Evolutionary conservation across 1,139 yeast genomes (phyloP), one percentile per base, ranked within the genome.

Genomic region (Lodderomyces beijingensis): DNA sequence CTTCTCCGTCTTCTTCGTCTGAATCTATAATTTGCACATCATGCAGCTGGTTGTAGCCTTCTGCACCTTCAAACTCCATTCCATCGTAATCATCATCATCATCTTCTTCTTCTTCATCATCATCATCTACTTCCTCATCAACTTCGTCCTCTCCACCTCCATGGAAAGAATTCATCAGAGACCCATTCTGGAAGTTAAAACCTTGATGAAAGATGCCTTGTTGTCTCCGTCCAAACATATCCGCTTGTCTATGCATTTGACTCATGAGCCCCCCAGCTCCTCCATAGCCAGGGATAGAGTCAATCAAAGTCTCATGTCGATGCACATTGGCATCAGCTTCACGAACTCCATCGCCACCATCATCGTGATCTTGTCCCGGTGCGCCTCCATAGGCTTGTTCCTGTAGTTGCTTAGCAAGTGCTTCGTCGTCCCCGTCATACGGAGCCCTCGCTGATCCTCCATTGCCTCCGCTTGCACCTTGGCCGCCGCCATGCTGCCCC

Each of bases 281-380:
- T 5, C 37, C 33, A 32, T 30, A 35, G 28, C 40, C 43, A 13
- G 29, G 24, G 12, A 29, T 30, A 3, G 53, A 42, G 34, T 68
- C 75, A 3, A 86, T 79, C 36, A 91, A 62, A 3, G 93, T 81
- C 49, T 89, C 96, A 44, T 85, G 91, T 6, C 84, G 72, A 22
- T 79, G 83, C 33, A 87, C 80, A 28, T 89, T 88, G 25, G 88
- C 77, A 42, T 95, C 77, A 0, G 89, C 86, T 24, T 70, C 77
- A 27, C 78, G 67, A 2, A 70, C 72, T 16, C 56, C 57, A 14
- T 54, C 57, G 8, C 44, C 48, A 11, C 40, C 49, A 9, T 26
- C 16, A n/a, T n/a, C n/a, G 21, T 10, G 11, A 11, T 23, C 25
- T 13, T 23, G 25, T 6, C 8, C 19, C 21, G 17, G 8, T 27